phyloP scores from a whole-genome alignment of 2,329 filamentous ascomycete species.

The Cercospora sesami region DNA sequence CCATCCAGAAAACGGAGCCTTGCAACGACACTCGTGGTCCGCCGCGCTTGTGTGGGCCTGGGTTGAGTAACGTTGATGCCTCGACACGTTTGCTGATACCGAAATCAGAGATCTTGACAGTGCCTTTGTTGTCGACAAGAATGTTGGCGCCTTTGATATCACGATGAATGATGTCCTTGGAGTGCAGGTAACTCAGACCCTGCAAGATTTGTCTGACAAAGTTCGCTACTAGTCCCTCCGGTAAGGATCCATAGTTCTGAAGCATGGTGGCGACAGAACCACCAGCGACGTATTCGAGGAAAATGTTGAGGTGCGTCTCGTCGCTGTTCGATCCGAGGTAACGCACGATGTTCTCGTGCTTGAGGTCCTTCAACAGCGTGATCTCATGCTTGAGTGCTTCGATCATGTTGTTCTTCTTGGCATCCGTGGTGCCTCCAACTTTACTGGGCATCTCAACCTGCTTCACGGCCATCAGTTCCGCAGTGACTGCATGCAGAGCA shows the following conservation, averaged over 20 bases:
- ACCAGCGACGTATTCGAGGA: constrained; percentile 97
- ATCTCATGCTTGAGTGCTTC: constrained; percentile 97
- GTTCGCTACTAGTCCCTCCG: constrained; percentile 89
- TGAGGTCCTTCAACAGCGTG: constrained; percentile 84
- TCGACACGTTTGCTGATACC: constrained; percentile 98
- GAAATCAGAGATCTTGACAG: constrained; percentile 98
- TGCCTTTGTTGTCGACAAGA: constrained; percentile 96
- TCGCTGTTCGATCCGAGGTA: constrained; percentile 95
- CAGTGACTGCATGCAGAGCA: constrained; percentile 90
- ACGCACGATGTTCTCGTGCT: constrained; percentile 96
- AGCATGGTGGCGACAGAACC: constrained; percentile 98
- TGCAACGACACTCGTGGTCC: constrained; percentile 76
- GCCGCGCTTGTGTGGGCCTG: constrained; percentile 50
- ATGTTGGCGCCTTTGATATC: constrained; percentile 99
- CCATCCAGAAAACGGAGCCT: constrained; percentile 99
- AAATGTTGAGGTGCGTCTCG: constrained; percentile 93
- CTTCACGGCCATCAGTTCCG: constrained; percentile 96
- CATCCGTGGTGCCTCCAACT: constrained; percentile 73
- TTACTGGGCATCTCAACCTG: constrained; percentile 90
- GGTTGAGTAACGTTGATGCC: constrained; percentile 73
- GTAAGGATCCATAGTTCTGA: constrained; percentile 93
- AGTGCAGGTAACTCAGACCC: constrained; percentile 89
- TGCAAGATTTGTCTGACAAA: constrained; percentile 95
- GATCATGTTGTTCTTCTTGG: constrained; percentile 96
- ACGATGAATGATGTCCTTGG: constrained; percentile 92